Percentiles rank a stretch among this genome's conserved stretches.
Evolutionary conservation across 495 filamentous ascomycete genomes (phyloP).

Genomic region (Clohesyomyces aquaticus): DNA sequence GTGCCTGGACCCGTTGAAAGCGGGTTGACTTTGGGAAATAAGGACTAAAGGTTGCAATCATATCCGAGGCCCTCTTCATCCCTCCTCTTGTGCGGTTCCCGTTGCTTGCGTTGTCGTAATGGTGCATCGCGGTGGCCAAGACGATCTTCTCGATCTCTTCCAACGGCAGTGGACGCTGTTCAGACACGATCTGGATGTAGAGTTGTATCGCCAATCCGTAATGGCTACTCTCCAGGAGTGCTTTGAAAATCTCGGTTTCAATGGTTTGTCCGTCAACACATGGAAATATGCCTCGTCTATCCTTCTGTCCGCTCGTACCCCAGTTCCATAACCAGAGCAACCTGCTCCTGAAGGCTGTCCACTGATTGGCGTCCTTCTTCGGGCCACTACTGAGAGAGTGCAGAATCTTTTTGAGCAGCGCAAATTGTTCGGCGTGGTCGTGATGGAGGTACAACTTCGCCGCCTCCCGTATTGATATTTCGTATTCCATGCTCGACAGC

Average conservation of each 20-base stretch:
- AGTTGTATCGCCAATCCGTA: constrained; percentile 62
- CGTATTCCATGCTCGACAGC: constrained; percentile 62
- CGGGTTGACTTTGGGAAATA: constrained; percentile 61
- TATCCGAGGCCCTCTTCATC: constrained; percentile 81
- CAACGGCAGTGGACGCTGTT: constrained; percentile 54
- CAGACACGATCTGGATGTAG: constrained; percentile 61
- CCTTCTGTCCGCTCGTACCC: constrained; percentile 57
- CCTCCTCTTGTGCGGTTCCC: constrained; percentile 81
- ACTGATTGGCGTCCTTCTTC: constrained; percentile 66
- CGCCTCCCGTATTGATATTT: constrained; percentile 61
- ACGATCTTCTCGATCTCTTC: constrained; percentile 66
- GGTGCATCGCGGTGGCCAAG: constrained; percentile 67
- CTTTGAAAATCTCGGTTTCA: constrained; percentile 76
- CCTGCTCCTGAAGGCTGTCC: constrained; percentile 66
- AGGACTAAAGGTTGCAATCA: constrained; percentile 69
- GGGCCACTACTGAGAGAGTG: constrained; percentile 53
- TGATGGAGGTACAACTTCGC: constrained; percentile 62
- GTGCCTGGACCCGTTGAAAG: constrained; percentile 63
- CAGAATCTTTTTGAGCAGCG: constrained; percentile 66
- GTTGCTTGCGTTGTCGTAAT: constrained; percentile 89
- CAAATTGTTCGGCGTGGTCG: constrained; percentile 67
- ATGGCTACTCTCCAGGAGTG: constrained; percentile 71
- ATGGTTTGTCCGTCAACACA: constrained; percentile 64
- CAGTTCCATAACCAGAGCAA: constrained; percentile 83
- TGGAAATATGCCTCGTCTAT: constrained; percentile 69